Percentiles rank a stretch among this genome's conserved stretches.
phyloP scores from a whole-genome alignment of 306 rosid genomes.

The Hippophae rhamnoides region DNA sequence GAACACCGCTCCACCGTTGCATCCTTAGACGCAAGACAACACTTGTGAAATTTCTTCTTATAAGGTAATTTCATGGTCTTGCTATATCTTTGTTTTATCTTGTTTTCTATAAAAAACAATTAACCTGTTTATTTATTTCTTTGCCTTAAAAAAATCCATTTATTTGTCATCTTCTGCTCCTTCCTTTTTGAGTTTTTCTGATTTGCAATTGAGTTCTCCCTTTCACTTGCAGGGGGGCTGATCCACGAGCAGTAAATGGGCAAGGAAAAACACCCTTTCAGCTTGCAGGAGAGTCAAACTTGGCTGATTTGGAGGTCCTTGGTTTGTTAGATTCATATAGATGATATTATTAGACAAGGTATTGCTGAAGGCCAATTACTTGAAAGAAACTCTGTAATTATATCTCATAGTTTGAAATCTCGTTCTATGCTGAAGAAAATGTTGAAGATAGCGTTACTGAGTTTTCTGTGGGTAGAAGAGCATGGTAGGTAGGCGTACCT shows the following conservation, averaged over 20 bases:
- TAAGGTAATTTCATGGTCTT: slow-evolving; percentile 50
- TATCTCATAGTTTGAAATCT: slow-evolving; percentile 37
- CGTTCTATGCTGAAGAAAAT: slow-evolving; percentile 34
- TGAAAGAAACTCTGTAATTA: slow-evolving; percentile 40
- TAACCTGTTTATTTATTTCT: too few relatives aligned
- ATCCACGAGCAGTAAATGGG: slow-evolving; percentile 71
- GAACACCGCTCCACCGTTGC: slow-evolving; percentile 75
- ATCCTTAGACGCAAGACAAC: slow-evolving; percentile 52
- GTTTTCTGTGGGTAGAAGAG: slow-evolving; percentile 35
- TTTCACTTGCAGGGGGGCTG: slow-evolving; percentile 70
- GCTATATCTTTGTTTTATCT: background rate
- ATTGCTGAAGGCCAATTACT: slow-evolving; percentile 22
- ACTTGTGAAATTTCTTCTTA: slow-evolving; percentile 56
- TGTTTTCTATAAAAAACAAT: too few relatives aligned
- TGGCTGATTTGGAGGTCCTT: slow-evolving; percentile 49
- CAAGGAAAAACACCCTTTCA: slow-evolving; percentile 78
- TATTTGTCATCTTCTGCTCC: background rate
- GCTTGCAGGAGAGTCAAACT: slow-evolving; percentile 63
- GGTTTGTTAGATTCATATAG: slow-evolving; percentile 51
- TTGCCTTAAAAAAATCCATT: background rate
- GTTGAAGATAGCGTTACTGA: slow-evolving; percentile 26
- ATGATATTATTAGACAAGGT: slow-evolving; percentile 28
- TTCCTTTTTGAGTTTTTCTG: background rate
- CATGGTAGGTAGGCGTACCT: slow-evolving; percentile 54
- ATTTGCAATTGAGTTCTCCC: slow-evolving; percentile 13